Evolutionary conservation across 495 filamentous ascomycete genomes (phyloP).

Genomic region (Aspergillus avenaceus): DNA sequence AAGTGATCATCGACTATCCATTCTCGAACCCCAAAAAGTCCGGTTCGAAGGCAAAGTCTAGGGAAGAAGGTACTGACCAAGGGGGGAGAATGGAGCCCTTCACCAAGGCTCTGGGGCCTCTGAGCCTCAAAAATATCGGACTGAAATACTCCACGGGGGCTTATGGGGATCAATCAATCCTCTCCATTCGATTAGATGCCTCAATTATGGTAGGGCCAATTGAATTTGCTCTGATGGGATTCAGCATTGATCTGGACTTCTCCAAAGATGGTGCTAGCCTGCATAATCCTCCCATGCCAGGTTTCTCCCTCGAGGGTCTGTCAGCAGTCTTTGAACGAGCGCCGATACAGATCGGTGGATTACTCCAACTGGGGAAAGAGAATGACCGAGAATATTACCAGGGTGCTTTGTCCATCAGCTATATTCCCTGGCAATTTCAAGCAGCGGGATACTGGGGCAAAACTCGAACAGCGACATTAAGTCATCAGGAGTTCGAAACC

Average conservation of each 20-base stretch:
- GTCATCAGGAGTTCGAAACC: conserved; percentile 25
- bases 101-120: conserved; percentile 25
- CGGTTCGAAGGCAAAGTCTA: not conserved
- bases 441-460: conserved; percentile 36
- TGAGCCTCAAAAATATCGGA: conserved; percentile 26
- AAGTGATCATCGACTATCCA: conserved; percentile 26
- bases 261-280: not conserved
- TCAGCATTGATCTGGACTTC: conserved; percentile 18
- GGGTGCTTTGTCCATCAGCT: conserved; percentile 37
- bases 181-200: conserved; percentile 33
- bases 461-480: conserved; percentile 2
- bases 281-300: not conserved
- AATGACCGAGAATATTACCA: conserved; percentile 20
- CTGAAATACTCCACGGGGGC: conserved; percentile 24
- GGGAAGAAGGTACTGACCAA: not conserved
- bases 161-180: not conserved
- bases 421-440: conserved; percentile 29
- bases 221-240: conserved; percentile 32
- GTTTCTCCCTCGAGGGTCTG: conserved; percentile 31
- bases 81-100: conserved; percentile 13
- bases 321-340: conserved; percentile 28
- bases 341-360: conserved; percentile 35
- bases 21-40: conserved; percentile 12
- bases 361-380: conserved; percentile 26
- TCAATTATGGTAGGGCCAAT: conserved; percentile 37